Percentiles rank a stretch among this genome's conserved stretches.
phyloP scores from a whole-genome alignment of 2,329 filamentous ascomycete genomes.

The Beauveria varroae region DNA sequence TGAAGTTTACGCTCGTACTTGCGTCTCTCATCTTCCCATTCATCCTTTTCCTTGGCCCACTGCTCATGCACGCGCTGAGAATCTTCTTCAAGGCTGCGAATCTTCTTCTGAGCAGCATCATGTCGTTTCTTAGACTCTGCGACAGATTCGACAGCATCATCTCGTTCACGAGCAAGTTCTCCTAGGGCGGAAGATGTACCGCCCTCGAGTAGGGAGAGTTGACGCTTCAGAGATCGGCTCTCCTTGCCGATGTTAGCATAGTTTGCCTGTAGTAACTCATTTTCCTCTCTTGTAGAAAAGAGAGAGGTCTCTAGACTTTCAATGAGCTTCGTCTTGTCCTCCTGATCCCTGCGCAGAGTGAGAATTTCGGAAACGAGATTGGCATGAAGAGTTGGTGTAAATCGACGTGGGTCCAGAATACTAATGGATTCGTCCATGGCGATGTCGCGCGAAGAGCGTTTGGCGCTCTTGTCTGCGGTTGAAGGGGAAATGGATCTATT shows the following conservation, averaged over 20 bases:
- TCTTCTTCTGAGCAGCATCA: constrained; percentile 69
- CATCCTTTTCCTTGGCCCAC: constrained; percentile 77
- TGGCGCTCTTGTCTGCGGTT: constrained; percentile 35
- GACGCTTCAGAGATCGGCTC: constrained; percentile 70
- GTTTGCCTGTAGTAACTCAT: constrained; percentile 59
- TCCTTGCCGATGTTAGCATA: constrained; percentile 64
- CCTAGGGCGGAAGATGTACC: constrained; percentile 80
- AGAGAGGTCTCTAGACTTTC: constrained; percentile 74
- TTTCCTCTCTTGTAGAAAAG: constrained; percentile 63
- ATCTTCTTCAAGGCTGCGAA: constrained; percentile 75
- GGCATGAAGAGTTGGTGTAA: constrained; percentile 91
- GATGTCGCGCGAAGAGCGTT: constrained; percentile 51
- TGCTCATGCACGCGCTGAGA: constrained; percentile 67
- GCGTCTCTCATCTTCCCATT: constrained; percentile 77
- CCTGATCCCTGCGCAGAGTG: constrained; percentile 76
- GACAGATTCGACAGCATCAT: constrained; percentile 68
- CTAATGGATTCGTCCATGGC: constrained; percentile 60
- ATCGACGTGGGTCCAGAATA: constrained; percentile 80
- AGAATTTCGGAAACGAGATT: constrained; percentile 93
- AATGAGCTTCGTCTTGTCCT: constrained; percentile 81
- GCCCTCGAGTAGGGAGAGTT: constrained; percentile 79
- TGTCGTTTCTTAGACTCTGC: constrained; percentile 69
- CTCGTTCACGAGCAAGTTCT: constrained; percentile 76
- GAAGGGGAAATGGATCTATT: constrained; percentile 35
- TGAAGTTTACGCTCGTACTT: constrained; percentile 79